A percentile compares a stretch with the other conserved stretches of the same genome.
Conservation (phyloP, 495 filamentous ascomycete species). For the Clohesyomyces aquaticus region DNA sequence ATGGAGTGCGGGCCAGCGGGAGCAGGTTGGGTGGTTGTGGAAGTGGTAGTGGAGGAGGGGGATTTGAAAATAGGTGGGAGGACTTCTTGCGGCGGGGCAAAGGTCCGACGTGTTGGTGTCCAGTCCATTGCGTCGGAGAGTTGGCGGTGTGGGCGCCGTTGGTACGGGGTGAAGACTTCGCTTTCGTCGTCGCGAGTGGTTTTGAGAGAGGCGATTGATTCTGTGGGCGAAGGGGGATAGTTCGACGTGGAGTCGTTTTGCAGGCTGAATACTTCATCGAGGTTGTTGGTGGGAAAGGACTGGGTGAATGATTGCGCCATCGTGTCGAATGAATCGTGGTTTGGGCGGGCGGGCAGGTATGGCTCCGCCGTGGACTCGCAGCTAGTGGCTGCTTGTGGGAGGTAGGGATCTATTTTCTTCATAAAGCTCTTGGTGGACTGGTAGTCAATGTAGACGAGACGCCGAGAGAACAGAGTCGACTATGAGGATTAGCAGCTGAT, state of each 20-base stretch:
- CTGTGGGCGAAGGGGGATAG: slow-evolving; percentile 20
- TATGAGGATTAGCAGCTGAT: neutral
- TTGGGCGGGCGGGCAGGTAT: slow-evolving; percentile 8
- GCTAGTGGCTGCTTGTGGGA: slow-evolving; percentile 34
- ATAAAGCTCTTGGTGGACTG: slow-evolving; percentile 27
- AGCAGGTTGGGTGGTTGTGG: slow-evolving; percentile 1
- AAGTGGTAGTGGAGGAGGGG: neutral
- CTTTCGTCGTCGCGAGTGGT: slow-evolving; percentile 7
- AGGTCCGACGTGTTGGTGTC: slow-evolving; percentile 61
- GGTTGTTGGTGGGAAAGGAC: slow-evolving; percentile 14
- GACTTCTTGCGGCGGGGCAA: neutral
- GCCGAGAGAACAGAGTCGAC: slow-evolving; percentile 31
- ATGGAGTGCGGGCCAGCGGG: slow-evolving; percentile 15
- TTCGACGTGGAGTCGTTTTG: slow-evolving; percentile 1
- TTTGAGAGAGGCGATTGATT: neutral
- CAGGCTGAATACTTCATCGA: neutral
- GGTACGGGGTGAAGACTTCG: neutral
- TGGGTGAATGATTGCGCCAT: slow-evolving; percentile 32
- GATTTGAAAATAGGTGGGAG: neutral
- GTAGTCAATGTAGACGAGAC: slow-evolving; percentile 45
- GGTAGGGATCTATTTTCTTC: slow-evolving; percentile 40
- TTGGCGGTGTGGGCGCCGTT: slow-evolving; percentile 28
- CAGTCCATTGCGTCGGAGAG: slow-evolving; percentile 73
- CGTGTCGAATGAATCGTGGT: slow-evolving; percentile 26
- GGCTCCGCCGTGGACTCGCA: neutral